Conservation (phyloP, 2,329 filamentous ascomycete species). For the Aspergillus amoenus region DNA sequence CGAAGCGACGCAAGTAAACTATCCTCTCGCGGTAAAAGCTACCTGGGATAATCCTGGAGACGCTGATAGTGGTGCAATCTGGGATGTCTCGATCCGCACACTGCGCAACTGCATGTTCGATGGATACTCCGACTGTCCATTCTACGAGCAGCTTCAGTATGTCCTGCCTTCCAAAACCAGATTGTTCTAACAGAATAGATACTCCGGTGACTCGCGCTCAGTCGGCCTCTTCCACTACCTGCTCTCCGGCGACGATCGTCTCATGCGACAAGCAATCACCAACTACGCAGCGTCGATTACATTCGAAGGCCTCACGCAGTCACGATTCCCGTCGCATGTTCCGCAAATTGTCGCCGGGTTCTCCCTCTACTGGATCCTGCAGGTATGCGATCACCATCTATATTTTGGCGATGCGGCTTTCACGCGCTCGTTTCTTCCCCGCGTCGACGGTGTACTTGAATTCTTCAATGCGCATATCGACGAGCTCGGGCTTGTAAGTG, state of each 20-base stretch:
- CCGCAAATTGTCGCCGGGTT: conserved; percentile 31
- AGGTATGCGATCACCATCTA: conserved; percentile 31
- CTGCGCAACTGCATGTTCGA: conserved; percentile 39
- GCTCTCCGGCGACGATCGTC: conserved; percentile 32
- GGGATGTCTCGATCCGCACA: conserved; percentile 33
- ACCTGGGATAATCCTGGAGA: conserved; percentile 17
- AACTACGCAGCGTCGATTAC: conserved; percentile 30
- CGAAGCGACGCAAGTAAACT: conserved; percentile 35
- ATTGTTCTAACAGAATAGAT: conserved; percentile 10
- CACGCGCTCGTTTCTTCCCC: conserved; percentile 22
- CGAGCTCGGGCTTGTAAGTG: conserved; percentile 21
- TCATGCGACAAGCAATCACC: conserved; percentile 34
- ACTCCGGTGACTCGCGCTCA: conserved; percentile 25
- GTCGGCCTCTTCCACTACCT: conserved; percentile 34
- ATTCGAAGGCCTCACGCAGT: conserved; percentile 30
- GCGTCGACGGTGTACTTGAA: conserved; percentile 26
- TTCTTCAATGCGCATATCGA: conserved; percentile 25
- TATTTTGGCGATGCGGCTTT: conserved; percentile 30
- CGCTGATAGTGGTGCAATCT: conserved; percentile 22
- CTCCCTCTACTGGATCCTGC: conserved; percentile 35
- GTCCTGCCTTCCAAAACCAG: background rate
- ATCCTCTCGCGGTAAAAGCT: conserved; percentile 36
- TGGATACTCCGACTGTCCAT: conserved; percentile 36
- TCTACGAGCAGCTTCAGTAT: conserved; percentile 39
- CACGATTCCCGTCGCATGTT: conserved; percentile 31